Evolutionary conservation across 2,329 filamentous ascomycete species (phyloP), one percentile per base, ranked within the genome.

Genomic region (Aspergillus sp.): DNA sequence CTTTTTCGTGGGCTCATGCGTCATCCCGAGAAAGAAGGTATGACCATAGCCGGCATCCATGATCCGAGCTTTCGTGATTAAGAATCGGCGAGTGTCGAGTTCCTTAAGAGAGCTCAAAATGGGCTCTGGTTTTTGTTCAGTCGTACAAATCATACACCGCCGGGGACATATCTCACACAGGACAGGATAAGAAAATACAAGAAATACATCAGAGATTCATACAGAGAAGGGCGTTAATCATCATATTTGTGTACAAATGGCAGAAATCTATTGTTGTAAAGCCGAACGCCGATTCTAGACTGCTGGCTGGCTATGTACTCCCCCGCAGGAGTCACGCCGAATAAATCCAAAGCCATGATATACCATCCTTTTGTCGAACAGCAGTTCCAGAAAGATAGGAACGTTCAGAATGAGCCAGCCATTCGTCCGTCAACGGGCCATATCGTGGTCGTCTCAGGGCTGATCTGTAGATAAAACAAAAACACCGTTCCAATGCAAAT

Each of bases 401-500:
- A 53, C 44, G 18, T 47, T 13, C 15, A 15, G 42, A 49, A 48
- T 53, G 49, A 50, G 34, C 50, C 50, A 50, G 55, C 55, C 55
- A 57, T 57, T 53, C 38, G 36, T 53, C 42, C 49, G 17, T 36
- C 42, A 26, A 57, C 43, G 36, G 43, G 36, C 43, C 49, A 44
- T 43, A 30, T 39, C 26, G 30, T 22, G 34, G 26, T 39, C 43
- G 32, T 50, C 30, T 24, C 42, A n/a, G 24, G 45, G 39, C 55
- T 57, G 50, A 50, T 44, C 50, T 36, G 41, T 48, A 20, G 26
- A 47, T 34, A 24, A 51, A 64, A 53, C 53, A 44, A 52, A 59
- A 73, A 74, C 70, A 70, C 71, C 72, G 59, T 56, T 68, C 58
- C 61, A 53, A 74, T 73, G 71, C 70, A 73, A 67, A 44, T 63